Base-by-base conservation (phyloP, 306 rosid genomes). In the Aeschynomene evenia region DNA sequence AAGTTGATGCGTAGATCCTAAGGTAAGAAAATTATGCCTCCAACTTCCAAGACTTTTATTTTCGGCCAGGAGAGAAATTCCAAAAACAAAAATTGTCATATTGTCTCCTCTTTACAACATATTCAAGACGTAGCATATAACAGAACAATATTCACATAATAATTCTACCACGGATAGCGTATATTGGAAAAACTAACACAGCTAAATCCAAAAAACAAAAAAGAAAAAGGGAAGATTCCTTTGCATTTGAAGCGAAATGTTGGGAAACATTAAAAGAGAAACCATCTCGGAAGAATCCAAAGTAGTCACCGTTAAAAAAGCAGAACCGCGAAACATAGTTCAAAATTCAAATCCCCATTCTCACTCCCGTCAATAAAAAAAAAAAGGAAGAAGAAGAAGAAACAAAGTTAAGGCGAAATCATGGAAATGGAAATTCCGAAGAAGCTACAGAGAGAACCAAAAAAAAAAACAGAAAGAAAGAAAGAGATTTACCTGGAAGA, bases 41-140 rank as follows among this genome's bases (percentile, higher is more conserved):
- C 14, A 6, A 4, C 26, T 9, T n/a, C 23, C 14, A 6, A 4
- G 18, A 15, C 7, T 8, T 16, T 49, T 42, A 2, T 2, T 1
- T 4, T 4, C 9, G 2, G 19, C 16, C 14, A 46, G n/a, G n/a
- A 14, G 40, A 61, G 49, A 60, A 12, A 42, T 24, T 70, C 37
- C 58, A 7, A 18, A 66, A 77, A 10, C 8, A 60, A 49, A 33
- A 8, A 7, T 16, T 6, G 46, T 14, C 12, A 7, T 31, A 4
- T 43, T 56, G 23, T 40, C 34, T 54, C 37, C 49, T 69, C 54
- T 59, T 42, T 19, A 61, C 53, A 2, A 70, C 77, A 55, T 42
- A 52, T 34, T n/a, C 7, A 54, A 70, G n/a, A 1, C 15, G 19
- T 6, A 29, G 34, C 52, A 62, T 11, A 15, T 10, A 14, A 18